Evolutionary conservation across 495 filamentous ascomycete species (phyloP), one percentile per base, ranked within the genome.

Genomic region (Neurospora sp.): DNA sequence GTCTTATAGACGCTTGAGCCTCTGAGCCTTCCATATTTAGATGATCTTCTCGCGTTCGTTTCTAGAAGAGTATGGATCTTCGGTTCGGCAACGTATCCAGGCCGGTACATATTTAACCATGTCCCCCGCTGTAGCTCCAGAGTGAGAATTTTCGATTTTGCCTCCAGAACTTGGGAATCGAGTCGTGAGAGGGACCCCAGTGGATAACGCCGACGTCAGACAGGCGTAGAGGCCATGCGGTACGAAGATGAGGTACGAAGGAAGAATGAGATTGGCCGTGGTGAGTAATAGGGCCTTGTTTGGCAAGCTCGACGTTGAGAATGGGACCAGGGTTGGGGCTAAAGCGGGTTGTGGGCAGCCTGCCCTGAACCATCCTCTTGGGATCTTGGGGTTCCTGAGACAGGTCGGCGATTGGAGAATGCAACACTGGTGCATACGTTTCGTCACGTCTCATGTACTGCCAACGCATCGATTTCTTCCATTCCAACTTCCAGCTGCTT

Each of bases 381-480:
- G 80, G 75, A 75, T 76, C 45, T 72, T 31, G 73, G 59, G 78
- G 71, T 72, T 39, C 72, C 72, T 72, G 74, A 74, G 70, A 71
- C 72, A 69, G 71, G 71, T 39, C 65, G 41, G 69, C 74, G 75
- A 81, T 81, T 81, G 79, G 80, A 35, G 45, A 40, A 53, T 48
- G 71, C 41, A 59, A 69, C 69, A 45, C 16, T 70, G 40, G 41
- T 68, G 39, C 37, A 42, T 27, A 31, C 22, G 76, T 79, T 78
- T 78, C 78, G 74, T 80, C 76, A 77, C 72, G 75, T 74, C 68
- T 76, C 72, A 77, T 79, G 78, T 78, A 77, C 73, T 79, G 80
- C 79, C 80, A 81, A 72, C 72, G 71, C 75, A 74, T 69, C 74
- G 71, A 68, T 74, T 37, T 73, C 65, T 68, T 53, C 37, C 70